phyloP scores from a whole-genome alignment of 495 filamentous ascomycete species.

The Aspergillus olivimuriae region DNA sequence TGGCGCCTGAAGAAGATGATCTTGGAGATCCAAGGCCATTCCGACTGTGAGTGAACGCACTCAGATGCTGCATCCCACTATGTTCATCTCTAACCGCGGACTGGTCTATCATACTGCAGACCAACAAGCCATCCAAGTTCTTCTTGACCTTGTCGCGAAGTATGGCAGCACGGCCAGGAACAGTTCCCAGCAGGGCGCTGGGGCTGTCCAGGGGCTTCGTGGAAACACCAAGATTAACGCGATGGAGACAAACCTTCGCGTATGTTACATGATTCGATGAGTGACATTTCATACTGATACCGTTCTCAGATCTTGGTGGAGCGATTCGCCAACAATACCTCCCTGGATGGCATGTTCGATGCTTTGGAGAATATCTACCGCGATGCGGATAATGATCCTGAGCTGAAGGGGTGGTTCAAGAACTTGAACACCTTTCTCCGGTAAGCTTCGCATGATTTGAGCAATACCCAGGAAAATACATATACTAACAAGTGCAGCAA shows the following conservation, averaged over 20 bases:
- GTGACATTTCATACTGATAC: conserved; percentile 36
- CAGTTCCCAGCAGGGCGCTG: conserved; percentile 53
- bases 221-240: conserved; percentile 50
- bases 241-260: conserved; percentile 77
- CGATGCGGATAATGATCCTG: conserved; percentile 86
- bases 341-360: conserved; percentile 75
- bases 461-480: neutral
- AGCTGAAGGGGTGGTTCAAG: conserved; percentile 87
- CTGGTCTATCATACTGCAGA: conserved; percentile 36
- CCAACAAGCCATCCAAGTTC: conserved; percentile 76
- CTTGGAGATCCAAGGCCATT: conserved; percentile 87
- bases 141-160: conserved; percentile 76
- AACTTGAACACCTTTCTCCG: conserved; percentile 69
- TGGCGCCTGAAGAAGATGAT: conserved; percentile 98
- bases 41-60: conserved; percentile 59
- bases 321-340: conserved; percentile 93
- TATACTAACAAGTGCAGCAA: conserved; percentile 34
- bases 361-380: conserved; percentile 81
- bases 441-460: conserved; percentile 9
- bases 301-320: conserved; percentile 70
- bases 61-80: neutral
- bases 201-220: conserved; percentile 64
- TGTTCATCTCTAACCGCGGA: neutral
- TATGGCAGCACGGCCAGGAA: conserved; percentile 72
- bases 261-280: conserved; percentile 24